Base-by-base conservation (phyloP, 2,329 filamentous ascomycete species). In the Fusarium solani-melongenae region DNA sequence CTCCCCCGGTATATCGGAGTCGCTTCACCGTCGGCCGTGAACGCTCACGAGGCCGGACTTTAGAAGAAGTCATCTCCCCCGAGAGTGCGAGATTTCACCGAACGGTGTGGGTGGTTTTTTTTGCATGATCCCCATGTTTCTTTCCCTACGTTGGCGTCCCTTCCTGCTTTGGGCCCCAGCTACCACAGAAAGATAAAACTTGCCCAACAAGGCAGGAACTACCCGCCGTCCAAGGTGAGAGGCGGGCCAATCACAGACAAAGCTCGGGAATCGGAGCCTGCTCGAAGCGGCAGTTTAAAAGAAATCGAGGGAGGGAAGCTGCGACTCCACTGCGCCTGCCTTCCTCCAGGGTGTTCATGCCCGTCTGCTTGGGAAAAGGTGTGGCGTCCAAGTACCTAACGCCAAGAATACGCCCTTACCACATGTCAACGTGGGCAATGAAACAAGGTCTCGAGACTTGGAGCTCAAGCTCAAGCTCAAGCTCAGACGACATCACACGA, bases 141-240 rank as follows among this genome's bases (percentile, higher is more conserved):
- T 29, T 39, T 9, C 10, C 29, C 10, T 31, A 9, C 29, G 29
- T 31, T 31, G 29, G 29, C 29, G 29, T 31, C 29, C 29, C 34
- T 34, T 58, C 66, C 51, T 56, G 24, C 64, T 72, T 22, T 34
- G 58, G 71, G 24, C 31, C 56, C 55, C 58, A 41, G 15, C 36
- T 51, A 59, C 39, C 51, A 51, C 44, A 60, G 59, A 36, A 74
- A 73, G 56, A 72, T 55, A 38, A 44, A 53, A 69, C 73, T 74
- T 74, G 68, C 71, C 72, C 49, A 71, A 75, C 67, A n/a, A 72
- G 70, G 64, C 66, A 75, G 62, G 62, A 73, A 68, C 49, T 72
- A 38, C 38, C 56, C 58, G 44, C 36, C 24, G 34, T 29, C 38
- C 46, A 63, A 62, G 41, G 58, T 73, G 61, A 75, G 64, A 75